Conservation (phyloP, 768 basidiomycete genomes). For the Lactarius vividus region DNA sequence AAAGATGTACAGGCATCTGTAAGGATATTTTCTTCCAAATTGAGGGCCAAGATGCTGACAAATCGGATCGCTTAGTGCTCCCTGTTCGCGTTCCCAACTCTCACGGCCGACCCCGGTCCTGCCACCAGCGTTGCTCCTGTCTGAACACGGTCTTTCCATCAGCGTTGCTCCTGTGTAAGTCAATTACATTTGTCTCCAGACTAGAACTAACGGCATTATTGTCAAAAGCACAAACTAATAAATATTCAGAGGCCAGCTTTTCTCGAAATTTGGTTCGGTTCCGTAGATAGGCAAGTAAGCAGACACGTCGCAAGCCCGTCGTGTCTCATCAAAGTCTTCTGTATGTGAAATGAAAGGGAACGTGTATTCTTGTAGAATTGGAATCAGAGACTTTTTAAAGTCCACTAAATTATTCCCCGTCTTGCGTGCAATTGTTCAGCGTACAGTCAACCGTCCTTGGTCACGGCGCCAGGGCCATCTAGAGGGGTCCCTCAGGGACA, state of each 20-base stretch:
- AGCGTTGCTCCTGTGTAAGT: slow-evolving; percentile 12
- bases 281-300: background rate
- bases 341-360: background rate
- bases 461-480: background rate
- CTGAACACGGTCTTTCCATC: slow-evolving; percentile 4
- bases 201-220: background rate
- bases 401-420: background rate
- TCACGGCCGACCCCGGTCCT: slow-evolving; percentile 10
- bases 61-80: slow-evolving; percentile 1
- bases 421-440: background rate
- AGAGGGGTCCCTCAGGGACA: background rate
- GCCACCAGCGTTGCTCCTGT: slow-evolving; percentile 1
- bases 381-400: background rate
- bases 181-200: background rate
- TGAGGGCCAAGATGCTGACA: background rate
- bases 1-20: slow-evolving; percentile 3
- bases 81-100: background rate
- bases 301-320: no score
- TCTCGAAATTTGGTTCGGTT: background rate
- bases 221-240: background rate
- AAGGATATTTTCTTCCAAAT: background rate
- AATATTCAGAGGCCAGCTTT: background rate
- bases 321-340: background rate
- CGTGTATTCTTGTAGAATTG: background rate
- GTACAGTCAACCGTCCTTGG: background rate